Evolutionary conservation across 768 basidiomycete species (phyloP).

Genomic region (Naganishia antarctica): DNA sequence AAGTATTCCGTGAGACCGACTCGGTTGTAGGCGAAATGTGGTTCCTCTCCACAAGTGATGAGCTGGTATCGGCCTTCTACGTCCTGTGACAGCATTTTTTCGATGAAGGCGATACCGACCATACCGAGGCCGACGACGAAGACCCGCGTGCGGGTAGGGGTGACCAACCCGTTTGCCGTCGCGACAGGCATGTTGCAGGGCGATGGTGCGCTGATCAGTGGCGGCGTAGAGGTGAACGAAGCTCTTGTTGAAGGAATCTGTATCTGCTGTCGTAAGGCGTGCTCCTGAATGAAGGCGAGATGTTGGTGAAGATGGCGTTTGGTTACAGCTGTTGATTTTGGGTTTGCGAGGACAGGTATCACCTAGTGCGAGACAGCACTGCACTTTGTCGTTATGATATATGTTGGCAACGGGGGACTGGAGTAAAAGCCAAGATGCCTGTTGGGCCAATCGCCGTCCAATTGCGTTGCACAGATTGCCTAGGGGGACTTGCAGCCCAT

Average conservation of each 20-base stretch:
- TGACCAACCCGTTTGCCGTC: conserved; percentile 9
- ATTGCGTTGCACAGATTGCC: no score
- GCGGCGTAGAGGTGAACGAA: no score
- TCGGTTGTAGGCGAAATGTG: conserved; percentile 43
- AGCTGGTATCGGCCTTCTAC: conserved; percentile 55
- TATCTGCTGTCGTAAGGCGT: no score
- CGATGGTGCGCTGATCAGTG: no score
- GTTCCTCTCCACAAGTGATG: conserved; percentile 61
- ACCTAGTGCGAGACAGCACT: not conserved
- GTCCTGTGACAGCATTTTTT: conserved; percentile 62
- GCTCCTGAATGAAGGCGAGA: no score
- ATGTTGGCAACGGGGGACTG: not conserved
- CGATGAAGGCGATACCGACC: conserved; percentile 69
- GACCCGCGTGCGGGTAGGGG: conserved; percentile 33
- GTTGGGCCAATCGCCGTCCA: not conserved
- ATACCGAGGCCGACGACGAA: conserved; percentile 59
- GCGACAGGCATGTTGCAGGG: conserved; percentile 5
- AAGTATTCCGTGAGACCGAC: conserved; percentile 59
- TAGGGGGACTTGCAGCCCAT: not conserved
- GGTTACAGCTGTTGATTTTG: no score
- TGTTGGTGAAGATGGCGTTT: no score
- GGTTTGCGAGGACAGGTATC: not conserved
- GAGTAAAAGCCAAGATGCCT: not conserved
- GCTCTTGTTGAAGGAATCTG: no score
- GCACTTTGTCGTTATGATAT: not conserved